These are phyloP conservation scores for Salix caprea DNA, from an alignment of 345 rosid species.

Conservation along the genomic window DNA sequence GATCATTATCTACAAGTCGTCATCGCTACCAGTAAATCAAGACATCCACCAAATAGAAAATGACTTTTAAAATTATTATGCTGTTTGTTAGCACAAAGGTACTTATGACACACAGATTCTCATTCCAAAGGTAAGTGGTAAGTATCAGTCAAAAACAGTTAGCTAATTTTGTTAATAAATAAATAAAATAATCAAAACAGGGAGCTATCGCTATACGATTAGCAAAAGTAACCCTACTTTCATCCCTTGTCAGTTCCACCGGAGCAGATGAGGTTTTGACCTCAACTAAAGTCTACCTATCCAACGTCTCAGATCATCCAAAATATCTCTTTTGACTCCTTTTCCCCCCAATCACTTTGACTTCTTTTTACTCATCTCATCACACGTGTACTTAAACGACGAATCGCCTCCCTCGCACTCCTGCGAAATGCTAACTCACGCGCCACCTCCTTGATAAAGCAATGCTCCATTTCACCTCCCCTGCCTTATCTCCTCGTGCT, in stretches of 20 bases:
- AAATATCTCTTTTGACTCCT: not conserved
- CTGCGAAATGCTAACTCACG: constrained; percentile 28
- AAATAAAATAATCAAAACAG: no score
- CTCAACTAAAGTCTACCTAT: not conserved
- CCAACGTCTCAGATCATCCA: not conserved
- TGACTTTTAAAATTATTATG: no score
- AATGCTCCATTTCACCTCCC: constrained; percentile 1
- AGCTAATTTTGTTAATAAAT: no score
- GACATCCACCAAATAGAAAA: no score
- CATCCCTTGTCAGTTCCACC: not conserved
- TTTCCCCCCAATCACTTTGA: not conserved
- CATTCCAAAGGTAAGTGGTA: no score
- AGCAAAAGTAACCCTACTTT: no score
- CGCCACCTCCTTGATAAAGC: constrained; percentile 23
- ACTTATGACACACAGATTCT: no score
- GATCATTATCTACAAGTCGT: no score
- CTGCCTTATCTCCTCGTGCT: constrained; percentile 9
- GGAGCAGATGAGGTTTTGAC: not conserved
- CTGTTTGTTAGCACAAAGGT: no score
- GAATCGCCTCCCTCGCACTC: not conserved
- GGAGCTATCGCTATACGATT: no score
- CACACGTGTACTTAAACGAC: not conserved
- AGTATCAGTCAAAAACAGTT: no score
- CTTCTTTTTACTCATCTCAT: not conserved
- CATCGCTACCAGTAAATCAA: no score